Evolutionary conservation across 805 yeast species (phyloP), one percentile per base, ranked within the genome.

Genomic region (Metschnikowia santaceciliae): DNA sequence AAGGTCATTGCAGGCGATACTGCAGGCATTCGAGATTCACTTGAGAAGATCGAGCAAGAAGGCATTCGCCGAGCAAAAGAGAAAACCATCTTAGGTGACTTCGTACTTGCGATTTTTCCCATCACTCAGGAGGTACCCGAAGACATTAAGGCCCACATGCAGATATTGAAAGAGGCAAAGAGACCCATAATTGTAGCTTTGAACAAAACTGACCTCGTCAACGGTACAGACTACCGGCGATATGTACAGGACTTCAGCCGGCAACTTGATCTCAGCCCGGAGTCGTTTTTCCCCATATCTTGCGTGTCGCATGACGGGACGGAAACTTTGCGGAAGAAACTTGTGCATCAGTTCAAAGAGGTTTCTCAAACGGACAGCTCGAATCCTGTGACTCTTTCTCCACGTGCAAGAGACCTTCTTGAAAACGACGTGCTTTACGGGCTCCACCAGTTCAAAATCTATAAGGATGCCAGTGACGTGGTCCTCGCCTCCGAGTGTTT

Each of bases 1-100:
- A 92, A 91, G 64, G 86, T 90, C 0, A 75, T 90, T 2, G 67
- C 91, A 20, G 89, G 95, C 3, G 99, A 94, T 64, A 91, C 98
- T 0, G 99, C 99, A 0, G 99, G 99, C 0, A 79, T 94, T 4
- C 68, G 98, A 52, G 51, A 72, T 0, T 60, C 70, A 0, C 65
- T 70, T 22, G 63, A 68, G 1, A 61, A 63, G 5, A 84, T 90
- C 32, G 97, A 90, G 60, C 66, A 66, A 8, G 87, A 90, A 63
- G 99, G 99, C 0, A 90, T 94, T 4, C 76, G 77, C 53, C 74
- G 94, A 46, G 96, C 98, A 0, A 82, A 80, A 50, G 66, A 65
- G 20, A 81, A 80, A 55, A 76, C 91, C 1, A 59, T 69, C 7
- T 68, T 69, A 7, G 81, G 95, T 32, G 94, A 94, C 64, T 58